Conservation (phyloP, 805 yeast species). For the Ogataea populi-albae region DNA sequence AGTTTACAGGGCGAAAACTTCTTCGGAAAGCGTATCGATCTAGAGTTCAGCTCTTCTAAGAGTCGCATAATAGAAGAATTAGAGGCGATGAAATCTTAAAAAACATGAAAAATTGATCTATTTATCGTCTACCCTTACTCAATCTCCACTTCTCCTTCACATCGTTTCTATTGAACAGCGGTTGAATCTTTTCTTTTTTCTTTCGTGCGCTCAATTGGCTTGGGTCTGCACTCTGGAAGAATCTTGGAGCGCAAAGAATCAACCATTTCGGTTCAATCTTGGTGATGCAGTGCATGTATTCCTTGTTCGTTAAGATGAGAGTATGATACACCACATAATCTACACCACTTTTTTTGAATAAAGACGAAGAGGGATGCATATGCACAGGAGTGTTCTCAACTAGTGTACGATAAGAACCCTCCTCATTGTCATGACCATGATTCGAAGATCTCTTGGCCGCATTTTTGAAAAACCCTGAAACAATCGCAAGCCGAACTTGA, state of each 20-base stretch:
- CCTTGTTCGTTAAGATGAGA: constrained; percentile 75
- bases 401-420: constrained; percentile 51
- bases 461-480: constrained; percentile 67
- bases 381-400: constrained; percentile 70
- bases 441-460: constrained; percentile 59
- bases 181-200: constrained; percentile 65
- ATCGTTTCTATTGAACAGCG: constrained; percentile 60
- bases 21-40: constrained; percentile 49
- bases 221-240: constrained; percentile 62
- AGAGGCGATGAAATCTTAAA: constrained; percentile 2
- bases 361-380: constrained; percentile 83
- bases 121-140: constrained; percentile 39
- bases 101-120: neutral
- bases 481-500: constrained; percentile 55
- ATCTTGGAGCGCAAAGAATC: constrained; percentile 64
- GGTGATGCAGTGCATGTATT: constrained; percentile 88
- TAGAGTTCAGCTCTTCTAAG: constrained; percentile 42
- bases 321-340: constrained; percentile 84
- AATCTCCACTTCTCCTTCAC: constrained; percentile 75
- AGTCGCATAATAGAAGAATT: constrained; percentile 25
- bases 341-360: constrained; percentile 52
- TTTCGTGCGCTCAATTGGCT: constrained; percentile 47
- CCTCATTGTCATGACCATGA: constrained; percentile 36
- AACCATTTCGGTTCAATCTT: constrained; percentile 83
- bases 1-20: constrained; percentile 45